phyloP scores from a whole-genome alignment of 305 asterid genomes.

The Fraxinus nigra region DNA sequence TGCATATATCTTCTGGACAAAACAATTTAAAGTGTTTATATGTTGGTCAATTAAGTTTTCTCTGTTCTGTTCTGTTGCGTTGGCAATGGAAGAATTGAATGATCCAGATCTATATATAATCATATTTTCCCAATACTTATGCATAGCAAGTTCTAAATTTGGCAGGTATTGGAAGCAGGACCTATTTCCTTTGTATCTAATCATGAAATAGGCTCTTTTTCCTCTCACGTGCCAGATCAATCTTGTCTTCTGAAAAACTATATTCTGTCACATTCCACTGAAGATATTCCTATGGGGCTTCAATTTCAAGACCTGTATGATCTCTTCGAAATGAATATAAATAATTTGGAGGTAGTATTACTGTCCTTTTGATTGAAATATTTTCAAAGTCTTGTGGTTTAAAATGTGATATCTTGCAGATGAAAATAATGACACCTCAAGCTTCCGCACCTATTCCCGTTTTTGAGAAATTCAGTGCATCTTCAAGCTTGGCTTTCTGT shows the following conservation, averaged over 20 bases:
- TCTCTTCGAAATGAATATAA: conserved; percentile 52
- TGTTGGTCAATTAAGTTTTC: neutral
- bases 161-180: conserved; percentile 66
- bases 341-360: conserved; percentile 61
- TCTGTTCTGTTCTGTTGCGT: neutral
- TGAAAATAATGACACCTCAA: conserved; percentile 38
- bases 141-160: conserved; percentile 26
- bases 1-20: neutral
- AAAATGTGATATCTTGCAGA: conserved; percentile 46
- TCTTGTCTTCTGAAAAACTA: conserved; percentile 27
- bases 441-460: conserved; percentile 40
- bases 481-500: conserved; percentile 54
- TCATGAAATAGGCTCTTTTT: conserved; percentile 33
- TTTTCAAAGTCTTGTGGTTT: conserved; percentile 13
- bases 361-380: conserved; percentile 20
- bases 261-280: conserved; percentile 25
- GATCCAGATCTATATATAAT: conserved; percentile 10
- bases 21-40: neutral
- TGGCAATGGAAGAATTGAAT: conserved; percentile 19
- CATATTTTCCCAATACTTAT: conserved; percentile 21
- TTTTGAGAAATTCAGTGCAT: conserved; percentile 54
- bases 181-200: conserved; percentile 53
- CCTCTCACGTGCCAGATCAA: conserved; percentile 29
- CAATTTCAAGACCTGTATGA: conserved; percentile 67
- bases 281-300: conserved; percentile 37